Base-by-base conservation (phyloP, 805 yeast species). In the Yarrowia bubula region DNA sequence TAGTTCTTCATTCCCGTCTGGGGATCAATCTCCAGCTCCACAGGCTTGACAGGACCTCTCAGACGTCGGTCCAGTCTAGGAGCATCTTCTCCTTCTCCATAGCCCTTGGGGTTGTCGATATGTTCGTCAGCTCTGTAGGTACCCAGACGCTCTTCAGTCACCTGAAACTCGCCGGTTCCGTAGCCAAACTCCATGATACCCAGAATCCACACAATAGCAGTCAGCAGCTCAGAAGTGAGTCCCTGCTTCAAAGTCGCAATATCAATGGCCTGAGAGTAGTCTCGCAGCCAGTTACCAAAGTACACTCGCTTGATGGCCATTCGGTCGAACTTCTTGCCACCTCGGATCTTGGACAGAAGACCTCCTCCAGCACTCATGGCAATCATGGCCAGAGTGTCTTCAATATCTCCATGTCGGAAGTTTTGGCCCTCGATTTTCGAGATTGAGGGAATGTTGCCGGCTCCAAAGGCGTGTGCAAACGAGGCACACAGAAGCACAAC, bases 221-320 rank as follows among this genome's bases (percentile, higher is more conserved):
- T 65, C 37, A 70, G 57, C 31, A 67, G 51, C 32, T 70, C 71
- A 5, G 67, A 41, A 9, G 51, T 55, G 15, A 70, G 57, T 1
- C 68, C 67, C 51, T 66, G 65, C 31, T 65, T 60, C 22, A 70
- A 50, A 9, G 71, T 66, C 5, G 68, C 72, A 11, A 70, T 69
- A 48, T 70, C 71, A 18, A 70, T 69, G n/a, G 70, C 71, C 50
- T 70, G 71, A 8, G 71, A 70, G 43, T 70, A 70, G 50, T 70
- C 71, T 18, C 72, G 58, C n/a, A 70, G 66, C 71, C 71, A 70
- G 64, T 70, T 70, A 8, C 71, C 71, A 58, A 69, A 70, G 47
- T 70, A 70, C 22, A 69, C 69, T 10, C 68, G 68, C 44, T 69
- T 70, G 55, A 70, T 69, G 17, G 67, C 62, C 51, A 66, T 60